Evolutionary conservation across 176 grass and related monocot genomes (phyloP).

Genomic region (Panicum miliaceum): DNA sequence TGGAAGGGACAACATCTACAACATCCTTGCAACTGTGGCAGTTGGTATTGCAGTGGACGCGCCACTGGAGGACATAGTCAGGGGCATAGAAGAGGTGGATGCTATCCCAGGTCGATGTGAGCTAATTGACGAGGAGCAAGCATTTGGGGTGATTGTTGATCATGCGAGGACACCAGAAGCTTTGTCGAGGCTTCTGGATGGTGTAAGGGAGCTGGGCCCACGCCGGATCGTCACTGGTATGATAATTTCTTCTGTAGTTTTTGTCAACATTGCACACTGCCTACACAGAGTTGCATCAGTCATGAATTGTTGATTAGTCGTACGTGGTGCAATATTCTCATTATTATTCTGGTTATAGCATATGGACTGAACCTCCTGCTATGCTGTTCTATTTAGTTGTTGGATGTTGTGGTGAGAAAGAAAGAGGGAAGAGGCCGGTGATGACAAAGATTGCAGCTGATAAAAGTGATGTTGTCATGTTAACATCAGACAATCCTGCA

Average conservation of each 20-base stretch:
- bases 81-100: constrained; percentile 95
- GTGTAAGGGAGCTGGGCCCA: constrained; percentile 78
- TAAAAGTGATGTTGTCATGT: constrained; percentile 98
- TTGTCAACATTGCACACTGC: constrained; percentile 22
- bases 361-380: constrained; percentile 33
- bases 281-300: neutral
- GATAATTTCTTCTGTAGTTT: constrained; percentile 22
- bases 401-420: constrained; percentile 90
- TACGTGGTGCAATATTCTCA: constrained; percentile 12
- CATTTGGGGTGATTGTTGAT: constrained; percentile 90
- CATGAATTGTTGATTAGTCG: constrained; percentile 4
- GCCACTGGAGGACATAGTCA: constrained; percentile 90
- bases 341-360: neutral
- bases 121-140: constrained; percentile 97
- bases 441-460: constrained; percentile 94
- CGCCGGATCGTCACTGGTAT: constrained; percentile 84
- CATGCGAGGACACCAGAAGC: constrained; percentile 75
- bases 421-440: constrained; percentile 91
- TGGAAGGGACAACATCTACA: constrained; percentile 85
- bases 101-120: constrained; percentile 90
- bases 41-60: constrained; percentile 89
- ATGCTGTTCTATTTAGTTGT: constrained; percentile 69
- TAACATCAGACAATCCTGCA: constrained; percentile 95
- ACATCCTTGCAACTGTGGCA: constrained; percentile 91
- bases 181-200: constrained; percentile 81